A percentile compares a stretch with the other conserved stretches of the same genome.
Conservation (phyloP, 106 monocot genomes). For the Narthecium ossifragum region DNA sequence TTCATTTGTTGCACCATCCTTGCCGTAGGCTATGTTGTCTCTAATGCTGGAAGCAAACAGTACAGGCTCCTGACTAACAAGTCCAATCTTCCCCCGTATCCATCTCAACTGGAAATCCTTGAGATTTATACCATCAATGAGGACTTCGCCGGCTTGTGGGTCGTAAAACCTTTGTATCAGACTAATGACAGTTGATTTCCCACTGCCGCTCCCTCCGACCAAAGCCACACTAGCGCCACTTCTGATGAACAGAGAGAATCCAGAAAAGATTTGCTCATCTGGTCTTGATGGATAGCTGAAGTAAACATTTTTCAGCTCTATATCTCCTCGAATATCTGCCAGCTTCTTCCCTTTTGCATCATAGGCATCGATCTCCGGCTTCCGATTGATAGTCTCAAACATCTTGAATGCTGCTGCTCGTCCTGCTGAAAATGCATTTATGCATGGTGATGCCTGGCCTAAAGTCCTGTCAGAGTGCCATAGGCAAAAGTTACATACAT, state of each 20-base stretch:
- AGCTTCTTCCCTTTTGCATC: conserved; percentile 29
- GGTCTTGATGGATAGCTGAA: conserved; percentile 84
- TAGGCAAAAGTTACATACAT: neutral
- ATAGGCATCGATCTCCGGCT: conserved; percentile 57
- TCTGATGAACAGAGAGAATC: conserved; percentile 53
- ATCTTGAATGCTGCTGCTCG: conserved; percentile 54
- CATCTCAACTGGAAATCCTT: conserved; percentile 43
- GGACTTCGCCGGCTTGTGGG: conserved; percentile 25
- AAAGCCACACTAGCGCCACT: conserved; percentile 62
- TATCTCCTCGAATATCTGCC: conserved; percentile 51
- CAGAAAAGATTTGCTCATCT: conserved; percentile 48
- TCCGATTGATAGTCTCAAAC: conserved; percentile 63
- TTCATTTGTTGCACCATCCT: conserved; percentile 36
- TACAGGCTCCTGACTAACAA: conserved; percentile 79
- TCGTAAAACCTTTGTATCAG: conserved; percentile 38
- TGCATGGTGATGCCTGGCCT: conserved; percentile 51
- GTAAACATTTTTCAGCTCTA: conserved; percentile 60
- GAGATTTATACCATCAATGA: conserved; percentile 71
- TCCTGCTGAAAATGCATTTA: conserved; percentile 34
- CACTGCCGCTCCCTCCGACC: conserved; percentile 84
- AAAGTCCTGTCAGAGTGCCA: conserved; percentile 37
- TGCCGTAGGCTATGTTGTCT: conserved; percentile 74
- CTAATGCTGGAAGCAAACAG: conserved; percentile 59
- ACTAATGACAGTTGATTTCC: conserved; percentile 60
- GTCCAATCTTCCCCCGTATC: conserved; percentile 70